Base-by-base conservation (phyloP, 2,329 filamentous ascomycete species). In the Mollisiaceae sp. region DNA sequence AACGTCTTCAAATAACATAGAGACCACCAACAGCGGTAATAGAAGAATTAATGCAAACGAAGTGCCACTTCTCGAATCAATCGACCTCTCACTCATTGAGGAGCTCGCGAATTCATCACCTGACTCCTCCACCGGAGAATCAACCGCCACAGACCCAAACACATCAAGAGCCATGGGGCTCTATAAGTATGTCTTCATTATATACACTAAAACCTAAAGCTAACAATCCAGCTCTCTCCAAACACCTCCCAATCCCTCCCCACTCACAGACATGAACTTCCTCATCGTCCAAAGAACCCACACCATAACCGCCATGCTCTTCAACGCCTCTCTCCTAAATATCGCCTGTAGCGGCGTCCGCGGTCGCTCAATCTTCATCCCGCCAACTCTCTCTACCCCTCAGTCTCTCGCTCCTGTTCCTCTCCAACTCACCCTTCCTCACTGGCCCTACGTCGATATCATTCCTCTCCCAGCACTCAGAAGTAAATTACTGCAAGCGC, bases 361-460 rank as follows among this genome's bases (percentile, higher is more conserved):
- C 20, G 41, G 15, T 12, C 32, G 20, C n/a, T n/a, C 57, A n/a
- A 67, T 69, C 32, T 57, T 59, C 24, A 45, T 67, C n/a, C 12
- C 75, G 76, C 1, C 77, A 75, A 8, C 56, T 65, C 1, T 65
- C 75, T 14, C 77, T 78, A 65, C 62, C 67, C 39, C 60, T 66
- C 0, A 67, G 71, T 0, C 64, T 2, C 68, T 77, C 0, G 62
- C 64, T 14, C 76, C 77, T 1, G 77, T 75, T 4, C 58, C 66
- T 1, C 67, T 77, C n/a, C 77, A 78, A 65, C 61, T 67, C 38
- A 60, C 67, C 0, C 67, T 72, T 0, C 64, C 69, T 0, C 78
- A 79, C 55, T 74, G 75, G 14, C 76, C 77, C 1, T 79, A 77
- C 72, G 47, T 79, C 6, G 77, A 79, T 63, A 65, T 79, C 1